Evolutionary conservation across 768 basidiomycete species (phyloP).

Genomic region (Leccinum pellstonianum): DNA sequence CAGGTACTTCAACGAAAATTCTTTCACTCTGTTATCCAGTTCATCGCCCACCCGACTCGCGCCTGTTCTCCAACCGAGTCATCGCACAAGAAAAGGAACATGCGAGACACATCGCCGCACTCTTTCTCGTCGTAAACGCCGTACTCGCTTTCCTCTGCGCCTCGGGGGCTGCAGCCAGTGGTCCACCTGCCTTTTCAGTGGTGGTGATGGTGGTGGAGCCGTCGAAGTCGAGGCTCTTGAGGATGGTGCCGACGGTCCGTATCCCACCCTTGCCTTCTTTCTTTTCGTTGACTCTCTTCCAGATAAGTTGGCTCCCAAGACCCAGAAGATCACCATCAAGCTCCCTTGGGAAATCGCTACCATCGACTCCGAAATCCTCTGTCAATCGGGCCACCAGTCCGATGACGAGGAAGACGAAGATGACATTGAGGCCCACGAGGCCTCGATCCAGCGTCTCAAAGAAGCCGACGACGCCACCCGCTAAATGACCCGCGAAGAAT

Average conservation of each 20-base stretch:
- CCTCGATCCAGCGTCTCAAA: constrained; percentile 86
- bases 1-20: too few relatives aligned
- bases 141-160: too few relatives aligned
- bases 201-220: constrained; percentile 74
- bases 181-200: constrained; percentile 37
- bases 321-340: constrained; percentile 92
- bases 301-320: constrained; percentile 82
- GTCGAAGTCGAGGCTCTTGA: constrained; percentile 83
- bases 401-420: constrained; percentile 97
- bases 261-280: neutral
- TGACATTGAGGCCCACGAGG: constrained; percentile 93
- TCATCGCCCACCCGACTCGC: too few relatives aligned
- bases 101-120: too few relatives aligned
- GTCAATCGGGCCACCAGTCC: constrained; percentile 72
- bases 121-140: too few relatives aligned
- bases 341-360: constrained; percentile 95
- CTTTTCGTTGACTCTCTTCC: neutral
- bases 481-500: constrained; percentile 96
- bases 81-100: too few relatives aligned
- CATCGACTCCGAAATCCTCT: constrained; percentile 85
- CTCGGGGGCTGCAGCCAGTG: too few relatives aligned
- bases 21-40: too few relatives aligned
- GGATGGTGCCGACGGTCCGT: constrained; percentile 76
- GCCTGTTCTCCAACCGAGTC: too few relatives aligned
- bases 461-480: constrained; percentile 76